These are phyloP conservation scores for Ganoderma lingzhi DNA, from an alignment of 1,284 basidiomycete genomes.

Conservation along the genomic window DNA sequence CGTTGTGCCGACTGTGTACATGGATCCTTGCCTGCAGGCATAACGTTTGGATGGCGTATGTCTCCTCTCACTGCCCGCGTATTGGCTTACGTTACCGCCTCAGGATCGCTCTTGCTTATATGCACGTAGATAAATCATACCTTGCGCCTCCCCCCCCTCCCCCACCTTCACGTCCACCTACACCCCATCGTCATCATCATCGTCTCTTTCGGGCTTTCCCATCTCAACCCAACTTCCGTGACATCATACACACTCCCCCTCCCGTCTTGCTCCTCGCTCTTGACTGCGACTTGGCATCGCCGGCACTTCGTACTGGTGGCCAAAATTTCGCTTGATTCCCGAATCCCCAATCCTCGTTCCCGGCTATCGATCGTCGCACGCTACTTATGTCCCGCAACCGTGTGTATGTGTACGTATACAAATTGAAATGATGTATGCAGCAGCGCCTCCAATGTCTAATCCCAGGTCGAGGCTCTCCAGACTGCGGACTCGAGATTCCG, in stretches of 20 bases:
- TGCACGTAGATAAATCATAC: background rate
- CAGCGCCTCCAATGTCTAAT: slow-evolving; percentile 7
- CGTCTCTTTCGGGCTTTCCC: background rate
- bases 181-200: background rate
- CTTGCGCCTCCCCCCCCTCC: background rate
- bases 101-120: slow-evolving; percentile 10
- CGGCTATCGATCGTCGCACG: slow-evolving; percentile 5
- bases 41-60: background rate
- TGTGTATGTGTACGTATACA: slow-evolving; percentile 5
- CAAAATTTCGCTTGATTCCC: slow-evolving; percentile 6
- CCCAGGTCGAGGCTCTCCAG: background rate
- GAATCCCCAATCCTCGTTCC: background rate
- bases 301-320: background rate
- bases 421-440: slow-evolving; percentile 7
- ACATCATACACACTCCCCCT: background rate
- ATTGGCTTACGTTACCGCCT: slow-evolving; percentile 10
- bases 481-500: background rate
- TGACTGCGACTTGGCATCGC: slow-evolving; percentile 1
- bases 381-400: background rate
- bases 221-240: background rate
- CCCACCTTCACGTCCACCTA: too few species aligned
- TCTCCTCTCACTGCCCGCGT: background rate
- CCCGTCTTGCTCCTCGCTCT: background rate
- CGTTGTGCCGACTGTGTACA: background rate
- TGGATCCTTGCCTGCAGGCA: background rate